These are phyloP conservation scores for Suhomyces canberraensis DNA, from an alignment of 805 yeast genomes.

Conservation along the genomic window DNA sequence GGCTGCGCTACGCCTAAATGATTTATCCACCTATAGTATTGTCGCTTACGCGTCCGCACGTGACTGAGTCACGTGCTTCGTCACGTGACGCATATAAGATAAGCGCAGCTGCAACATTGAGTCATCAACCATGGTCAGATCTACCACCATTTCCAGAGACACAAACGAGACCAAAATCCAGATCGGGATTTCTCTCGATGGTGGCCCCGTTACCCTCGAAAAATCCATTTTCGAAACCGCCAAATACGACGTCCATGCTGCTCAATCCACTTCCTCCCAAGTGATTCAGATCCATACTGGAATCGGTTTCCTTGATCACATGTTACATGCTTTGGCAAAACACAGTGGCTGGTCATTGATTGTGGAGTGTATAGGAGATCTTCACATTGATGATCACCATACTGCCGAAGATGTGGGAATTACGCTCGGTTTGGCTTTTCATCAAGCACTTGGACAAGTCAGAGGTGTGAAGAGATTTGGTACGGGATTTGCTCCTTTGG, in stretches of 20 bases:
- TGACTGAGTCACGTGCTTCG: too few relatives aligned
- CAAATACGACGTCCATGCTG: slow-evolving; percentile 49
- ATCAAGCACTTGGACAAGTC: slow-evolving; percentile 83
- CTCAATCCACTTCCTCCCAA: slow-evolving; percentile 69
- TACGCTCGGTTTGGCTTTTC: slow-evolving; percentile 86
- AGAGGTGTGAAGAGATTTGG: slow-evolving; percentile 94
- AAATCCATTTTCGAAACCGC: slow-evolving; percentile 50
- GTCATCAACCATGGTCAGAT: slow-evolving; percentile 10
- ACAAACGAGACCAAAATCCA: slow-evolving; percentile 95
- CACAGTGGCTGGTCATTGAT: slow-evolving; percentile 95
- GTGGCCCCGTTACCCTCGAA: slow-evolving; percentile 70
- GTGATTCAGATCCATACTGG: slow-evolving; percentile 83
- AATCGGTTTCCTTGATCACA: slow-evolving; percentile 92
- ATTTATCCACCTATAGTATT: too few relatives aligned
- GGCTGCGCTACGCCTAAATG: too few relatives aligned
- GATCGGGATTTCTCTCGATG: slow-evolving; percentile 78
- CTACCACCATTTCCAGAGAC: slow-evolving; percentile 57
- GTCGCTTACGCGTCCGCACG: too few relatives aligned
- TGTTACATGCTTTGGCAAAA: slow-evolving; percentile 95
- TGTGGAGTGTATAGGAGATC: slow-evolving; percentile 88
- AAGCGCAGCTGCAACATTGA: too few relatives aligned
- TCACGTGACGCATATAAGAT: too few relatives aligned
- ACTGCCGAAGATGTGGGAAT: slow-evolving; percentile 95
- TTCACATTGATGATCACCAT: slow-evolving; percentile 96
- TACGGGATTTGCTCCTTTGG: slow-evolving; percentile 89